These are phyloP conservation scores for Babesia divergens DNA, from an alignment of 169 alveolate species.

Conservation along the genomic window DNA sequence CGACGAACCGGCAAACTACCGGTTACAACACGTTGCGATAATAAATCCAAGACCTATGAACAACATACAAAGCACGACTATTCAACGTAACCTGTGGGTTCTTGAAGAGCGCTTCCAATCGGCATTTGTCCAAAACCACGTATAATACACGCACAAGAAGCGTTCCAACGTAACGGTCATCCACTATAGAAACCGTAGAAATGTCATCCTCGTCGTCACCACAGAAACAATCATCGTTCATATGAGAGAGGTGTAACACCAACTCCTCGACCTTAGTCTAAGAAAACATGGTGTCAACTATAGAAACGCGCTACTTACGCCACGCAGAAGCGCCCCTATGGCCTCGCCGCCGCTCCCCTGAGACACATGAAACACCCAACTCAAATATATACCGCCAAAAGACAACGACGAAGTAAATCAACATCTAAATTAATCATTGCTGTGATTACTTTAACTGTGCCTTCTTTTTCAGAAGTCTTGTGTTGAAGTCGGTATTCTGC, in stretches of 20 bases:
- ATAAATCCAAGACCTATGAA: neutral
- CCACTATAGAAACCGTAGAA: neutral
- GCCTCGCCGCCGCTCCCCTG: constrained; percentile 51
- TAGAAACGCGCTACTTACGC: constrained; percentile 4
- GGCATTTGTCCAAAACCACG: neutral
- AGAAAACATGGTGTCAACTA: neutral
- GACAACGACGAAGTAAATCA: constrained; percentile 32
- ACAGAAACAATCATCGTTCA: constrained; percentile 35
- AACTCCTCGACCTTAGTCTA: constrained; percentile 48
- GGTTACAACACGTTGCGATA: constrained; percentile 18
- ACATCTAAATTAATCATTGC: constrained; percentile 1
- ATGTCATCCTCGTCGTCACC: neutral
- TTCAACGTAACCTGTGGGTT: constrained; percentile 20
- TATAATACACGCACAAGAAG: constrained; percentile 40
- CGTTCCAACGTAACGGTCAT: constrained; percentile 28
- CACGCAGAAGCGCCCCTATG: constrained; percentile 28
- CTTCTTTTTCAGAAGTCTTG: constrained; percentile 37
- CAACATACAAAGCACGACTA: neutral
- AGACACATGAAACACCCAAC: constrained; percentile 1
- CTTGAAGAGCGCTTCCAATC: constrained; percentile 7
- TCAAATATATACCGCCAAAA: constrained; percentile 29
- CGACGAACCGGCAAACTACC: constrained; percentile 6
- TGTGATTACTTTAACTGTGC: constrained; percentile 16
- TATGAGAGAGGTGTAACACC: constrained; percentile 18
- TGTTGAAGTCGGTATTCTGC: constrained; percentile 60